Conservation (phyloP, 169 alveolate species). For the Theileria luwenshuni region DNA sequence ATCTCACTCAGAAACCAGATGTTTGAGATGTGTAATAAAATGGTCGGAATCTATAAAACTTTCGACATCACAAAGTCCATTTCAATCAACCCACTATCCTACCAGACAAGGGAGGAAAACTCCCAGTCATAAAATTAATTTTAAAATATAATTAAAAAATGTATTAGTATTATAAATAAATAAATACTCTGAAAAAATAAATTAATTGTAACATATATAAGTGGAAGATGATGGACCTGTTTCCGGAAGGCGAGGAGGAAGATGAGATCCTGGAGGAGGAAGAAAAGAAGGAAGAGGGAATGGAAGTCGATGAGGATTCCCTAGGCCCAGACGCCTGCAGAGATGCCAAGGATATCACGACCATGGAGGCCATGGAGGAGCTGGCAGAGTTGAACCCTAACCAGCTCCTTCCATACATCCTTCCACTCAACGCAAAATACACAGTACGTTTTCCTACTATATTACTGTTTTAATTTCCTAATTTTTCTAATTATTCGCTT, state of each 20-base stretch:
- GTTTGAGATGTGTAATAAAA: slow-evolving; percentile 92
- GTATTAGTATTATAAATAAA: too few species aligned
- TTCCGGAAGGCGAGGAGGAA: slow-evolving; percentile 35
- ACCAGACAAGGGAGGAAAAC: slow-evolving; percentile 14
- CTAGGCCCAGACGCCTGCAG: slow-evolving; percentile 11
- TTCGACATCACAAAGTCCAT: slow-evolving; percentile 89
- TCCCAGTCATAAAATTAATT: slow-evolving; percentile 19
- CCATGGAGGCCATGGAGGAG: slow-evolving; percentile 45
- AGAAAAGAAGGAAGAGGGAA: neutral
- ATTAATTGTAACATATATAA: neutral
- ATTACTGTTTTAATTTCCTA: neutral
- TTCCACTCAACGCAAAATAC: slow-evolving; percentile 39
- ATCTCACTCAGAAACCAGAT: slow-evolving; percentile 94
- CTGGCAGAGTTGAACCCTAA: slow-evolving; percentile 50
- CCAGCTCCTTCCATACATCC: slow-evolving; percentile 39
- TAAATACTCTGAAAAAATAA: too few species aligned
- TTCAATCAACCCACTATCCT: slow-evolving; percentile 74
- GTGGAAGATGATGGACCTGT: slow-evolving; percentile 23
- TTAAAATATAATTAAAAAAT: too few species aligned
- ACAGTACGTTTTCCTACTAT: slow-evolving; percentile 20
- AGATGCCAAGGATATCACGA: slow-evolving; percentile 52
- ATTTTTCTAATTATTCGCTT: neutral
- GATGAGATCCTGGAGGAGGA: slow-evolving; percentile 5
- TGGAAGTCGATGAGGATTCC: slow-evolving; percentile 5
- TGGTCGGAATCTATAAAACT: slow-evolving; percentile 93